Conservation (phyloP, 768 basidiomycete genomes). For the Suillus subaureus region DNA sequence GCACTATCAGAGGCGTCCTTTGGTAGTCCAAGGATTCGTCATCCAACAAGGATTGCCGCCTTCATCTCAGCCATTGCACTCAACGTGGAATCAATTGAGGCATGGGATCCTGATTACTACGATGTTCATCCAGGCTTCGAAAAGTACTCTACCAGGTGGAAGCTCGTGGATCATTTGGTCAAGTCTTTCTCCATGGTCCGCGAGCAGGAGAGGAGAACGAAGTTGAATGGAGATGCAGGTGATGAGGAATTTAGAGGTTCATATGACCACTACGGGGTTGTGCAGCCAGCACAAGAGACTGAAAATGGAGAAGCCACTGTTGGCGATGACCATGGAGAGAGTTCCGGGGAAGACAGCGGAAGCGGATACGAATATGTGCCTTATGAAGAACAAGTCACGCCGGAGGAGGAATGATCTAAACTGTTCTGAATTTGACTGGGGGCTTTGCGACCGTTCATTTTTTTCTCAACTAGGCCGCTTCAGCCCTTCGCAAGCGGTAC, state of each 20-base stretch:
- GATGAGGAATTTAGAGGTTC: background rate
- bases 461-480: background rate
- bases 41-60: background rate
- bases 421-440: background rate
- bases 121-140: background rate
- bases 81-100: background rate
- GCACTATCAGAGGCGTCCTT: background rate
- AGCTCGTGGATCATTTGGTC: no score
- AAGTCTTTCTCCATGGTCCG: slow-evolving; percentile 15
- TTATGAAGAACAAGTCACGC: background rate
- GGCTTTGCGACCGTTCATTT: background rate
- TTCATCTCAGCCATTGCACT: slow-evolving; percentile 3
- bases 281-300: background rate
- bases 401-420: background rate
- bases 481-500: no score
- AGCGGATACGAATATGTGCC: background rate
- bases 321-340: background rate
- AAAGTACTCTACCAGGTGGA: no score
- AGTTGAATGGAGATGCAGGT: background rate
- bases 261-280: background rate
- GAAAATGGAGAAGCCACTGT: background rate
- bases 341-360: background rate
- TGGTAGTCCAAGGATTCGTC: background rate
- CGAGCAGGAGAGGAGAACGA: background rate
- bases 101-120: background rate